Evolutionary conservation across 1,139 yeast species (phyloP).

Genomic region (Protomyces inouyei): DNA sequence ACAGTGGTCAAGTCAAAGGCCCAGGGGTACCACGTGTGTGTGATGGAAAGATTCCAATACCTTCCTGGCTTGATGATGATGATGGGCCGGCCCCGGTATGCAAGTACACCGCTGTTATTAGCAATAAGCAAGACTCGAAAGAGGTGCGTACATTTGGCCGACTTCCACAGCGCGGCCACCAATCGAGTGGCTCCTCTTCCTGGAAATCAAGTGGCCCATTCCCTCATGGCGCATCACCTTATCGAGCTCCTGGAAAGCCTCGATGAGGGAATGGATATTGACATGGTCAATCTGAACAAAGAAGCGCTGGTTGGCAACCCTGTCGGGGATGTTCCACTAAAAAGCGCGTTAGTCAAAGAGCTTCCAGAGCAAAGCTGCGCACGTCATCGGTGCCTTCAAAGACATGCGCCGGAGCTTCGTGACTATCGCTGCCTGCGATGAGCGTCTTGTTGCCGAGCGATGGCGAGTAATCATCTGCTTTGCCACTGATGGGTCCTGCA

Average conservation of each 20-base stretch:
- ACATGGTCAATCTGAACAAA: slow-evolving; percentile 13
- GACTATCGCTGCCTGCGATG: not conserved
- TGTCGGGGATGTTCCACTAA: slow-evolving; percentile 17
- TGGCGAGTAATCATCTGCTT: slow-evolving; percentile 1
- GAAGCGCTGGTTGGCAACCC: slow-evolving; percentile 17
- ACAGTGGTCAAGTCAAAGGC: slow-evolving; percentile 10
- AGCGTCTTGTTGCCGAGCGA: slow-evolving; percentile 11
- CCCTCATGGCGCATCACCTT: slow-evolving; percentile 12
- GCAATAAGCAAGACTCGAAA: not conserved
- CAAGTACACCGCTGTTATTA: not conserved
- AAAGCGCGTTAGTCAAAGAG: not conserved
- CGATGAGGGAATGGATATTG: slow-evolving; percentile 5
- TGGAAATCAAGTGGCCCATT: slow-evolving; percentile 10
- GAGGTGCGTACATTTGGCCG: not conserved
- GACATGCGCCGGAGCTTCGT: not conserved
- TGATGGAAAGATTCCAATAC: slow-evolving; percentile 8
- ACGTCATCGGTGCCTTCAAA: slow-evolving; percentile 22
- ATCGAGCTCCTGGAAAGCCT: slow-evolving; percentile 18
- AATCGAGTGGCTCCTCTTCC: not conserved
- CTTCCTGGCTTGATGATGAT: slow-evolving; percentile 14
- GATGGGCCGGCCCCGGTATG: slow-evolving; percentile 7
- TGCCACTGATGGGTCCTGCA: not conserved
- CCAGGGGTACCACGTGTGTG: slow-evolving; percentile 4
- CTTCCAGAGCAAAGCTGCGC: not conserved
- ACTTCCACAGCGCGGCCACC: slow-evolving; percentile 12